Base-by-base conservation (phyloP, 805 yeast genomes). In the Jamesozyma spencerorum region DNA sequence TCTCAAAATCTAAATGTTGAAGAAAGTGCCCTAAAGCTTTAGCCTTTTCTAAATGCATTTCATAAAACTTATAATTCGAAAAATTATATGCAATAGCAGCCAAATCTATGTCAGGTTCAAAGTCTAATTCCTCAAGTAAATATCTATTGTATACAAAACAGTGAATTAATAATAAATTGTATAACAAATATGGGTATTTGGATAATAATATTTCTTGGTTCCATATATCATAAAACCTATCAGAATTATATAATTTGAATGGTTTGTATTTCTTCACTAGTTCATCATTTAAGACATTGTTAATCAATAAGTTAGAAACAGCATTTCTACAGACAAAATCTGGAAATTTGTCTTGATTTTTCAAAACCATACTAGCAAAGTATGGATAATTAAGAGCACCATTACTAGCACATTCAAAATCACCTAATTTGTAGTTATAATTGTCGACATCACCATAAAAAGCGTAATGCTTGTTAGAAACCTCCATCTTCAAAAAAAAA, bases 1-100 rank as follows among this genome's bases (percentile, higher is more conserved):
- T 37, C 31, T 37, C 24, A 37, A 37, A 37, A 31, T 37, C 39
- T 15, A 37, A 13, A 26, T 37, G 30, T 31, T 24, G 19, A 37
- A 31, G 31, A 17, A 31, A 31, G n/a, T 6, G 18, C 3, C 34
- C 22, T 6, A 31, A 10, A 12, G 17, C 12, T 13, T 31, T 18
- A 6, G 34, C 34, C 18, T 31, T 31, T 18, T 31, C 24, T 24
- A 17, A 18, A 5, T 31, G 34, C 10, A 18, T 15, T 5, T 31
- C n/a, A 18, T 6, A 18, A 18, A 31, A 11, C 11, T 11, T 5
- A 11, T 31, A 5, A 31, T 18, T n/a, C 17, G 6, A 3, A 18
- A 6, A 31, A 18, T 18, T 6, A n/a, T 31, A 6, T 18, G 34
- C 34, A 14, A 5, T 7, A 15, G 11, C 13, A 5, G 33, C 33